phyloP scores from a whole-genome alignment of 192 early-diverging fungal genomes.

The Backusella westeae region DNA sequence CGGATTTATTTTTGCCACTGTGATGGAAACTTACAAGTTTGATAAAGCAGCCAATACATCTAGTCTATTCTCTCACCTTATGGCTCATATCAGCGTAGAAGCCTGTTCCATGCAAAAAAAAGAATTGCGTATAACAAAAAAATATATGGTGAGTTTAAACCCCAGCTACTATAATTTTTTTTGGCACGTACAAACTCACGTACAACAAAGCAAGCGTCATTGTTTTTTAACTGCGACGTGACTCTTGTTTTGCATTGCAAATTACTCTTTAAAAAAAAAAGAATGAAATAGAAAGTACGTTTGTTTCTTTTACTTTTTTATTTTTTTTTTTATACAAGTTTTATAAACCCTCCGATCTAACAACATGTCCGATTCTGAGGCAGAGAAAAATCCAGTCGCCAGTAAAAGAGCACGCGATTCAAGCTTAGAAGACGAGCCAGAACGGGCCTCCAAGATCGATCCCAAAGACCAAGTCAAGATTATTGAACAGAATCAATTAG shows the following conservation, averaged over 20 bases:
- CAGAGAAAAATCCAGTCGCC: constrained; percentile 40
- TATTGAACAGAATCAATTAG: constrained; percentile 29
- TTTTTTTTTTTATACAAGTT: not conserved
- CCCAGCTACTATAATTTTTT: not conserved
- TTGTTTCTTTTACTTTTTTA: not conserved
- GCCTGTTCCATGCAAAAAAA: too few relatives aligned
- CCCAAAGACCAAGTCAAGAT: constrained; percentile 4
- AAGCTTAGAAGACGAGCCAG: constrained; percentile 5
- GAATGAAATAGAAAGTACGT: not conserved
- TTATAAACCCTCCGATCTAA: not conserved
- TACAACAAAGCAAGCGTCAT: not conserved
- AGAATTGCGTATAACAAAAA: too few relatives aligned
- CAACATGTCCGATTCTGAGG: constrained; percentile 37
- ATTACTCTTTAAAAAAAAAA: not conserved
- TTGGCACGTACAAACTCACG: not conserved
- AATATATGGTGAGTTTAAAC: too few relatives aligned
- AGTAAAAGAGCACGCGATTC: constrained; percentile 9
- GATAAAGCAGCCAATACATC: too few relatives aligned
- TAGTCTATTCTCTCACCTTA: too few relatives aligned
- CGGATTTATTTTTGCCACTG: too few relatives aligned
- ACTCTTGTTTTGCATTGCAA: constrained; percentile 2
- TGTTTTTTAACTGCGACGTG: not conserved
- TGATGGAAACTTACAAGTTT: too few relatives aligned
- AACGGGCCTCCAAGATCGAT: not conserved
- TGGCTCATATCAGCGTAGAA: too few relatives aligned